Conservation (phyloP, 2,329 filamentous ascomycete species). For the Exophiala dermatitidis region DNA sequence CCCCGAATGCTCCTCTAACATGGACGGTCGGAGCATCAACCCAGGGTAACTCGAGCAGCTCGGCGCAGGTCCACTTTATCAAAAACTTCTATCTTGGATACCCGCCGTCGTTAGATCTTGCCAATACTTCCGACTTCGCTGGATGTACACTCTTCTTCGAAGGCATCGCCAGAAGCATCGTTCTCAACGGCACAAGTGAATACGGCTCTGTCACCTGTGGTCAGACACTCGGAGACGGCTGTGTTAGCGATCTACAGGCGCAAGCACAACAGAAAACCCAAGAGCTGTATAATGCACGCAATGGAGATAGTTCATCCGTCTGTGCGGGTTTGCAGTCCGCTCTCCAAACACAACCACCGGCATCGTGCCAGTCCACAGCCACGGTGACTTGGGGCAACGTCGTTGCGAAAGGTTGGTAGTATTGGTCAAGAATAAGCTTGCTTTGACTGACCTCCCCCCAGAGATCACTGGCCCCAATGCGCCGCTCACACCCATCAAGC, state of each 20-base stretch:
- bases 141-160: slow-evolving; percentile 19
- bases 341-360: slow-evolving; percentile 10
- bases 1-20: slow-evolving; percentile 8
- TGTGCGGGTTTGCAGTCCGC: slow-evolving; percentile 8
- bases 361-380: slow-evolving; percentile 8
- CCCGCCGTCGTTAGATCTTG: slow-evolving; percentile 10
- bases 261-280: slow-evolving; percentile 10
- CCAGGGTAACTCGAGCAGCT: slow-evolving; percentile 1
- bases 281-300: neutral
- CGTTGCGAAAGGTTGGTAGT: slow-evolving; percentile 10
- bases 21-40: slow-evolving; percentile 13
- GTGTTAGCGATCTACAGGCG: slow-evolving; percentile 10
- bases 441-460: neutral
- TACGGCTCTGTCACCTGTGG: slow-evolving; percentile 14
- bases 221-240: slow-evolving; percentile 7
- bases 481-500: neutral
- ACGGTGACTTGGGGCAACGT: slow-evolving; percentile 15
- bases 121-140: neutral
- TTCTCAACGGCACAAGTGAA: slow-evolving; percentile 6
- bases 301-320: neutral
- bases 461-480: slow-evolving; percentile 12
- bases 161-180: slow-evolving; percentile 14
- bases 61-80: slow-evolving; percentile 4
- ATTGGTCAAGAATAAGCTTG: neutral
- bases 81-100: slow-evolving; percentile 18